phyloP scores from a whole-genome alignment of 1,284 basidiomycete genomes.

The Trichosporon inkin region DNA sequence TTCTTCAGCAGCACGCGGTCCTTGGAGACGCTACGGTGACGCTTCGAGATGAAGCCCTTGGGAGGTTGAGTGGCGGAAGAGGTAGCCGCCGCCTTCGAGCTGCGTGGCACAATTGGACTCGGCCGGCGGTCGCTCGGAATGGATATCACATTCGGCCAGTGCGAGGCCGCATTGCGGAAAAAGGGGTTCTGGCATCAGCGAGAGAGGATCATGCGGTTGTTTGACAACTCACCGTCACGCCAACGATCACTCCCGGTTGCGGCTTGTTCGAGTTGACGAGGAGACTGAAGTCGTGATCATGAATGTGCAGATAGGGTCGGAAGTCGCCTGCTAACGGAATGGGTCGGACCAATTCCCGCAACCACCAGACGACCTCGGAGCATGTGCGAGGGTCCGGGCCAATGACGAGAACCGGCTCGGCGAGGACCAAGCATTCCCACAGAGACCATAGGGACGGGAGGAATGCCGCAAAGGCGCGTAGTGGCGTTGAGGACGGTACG shows the following conservation, averaged over 20 bases:
- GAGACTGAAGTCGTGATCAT: slow-evolving; percentile 74
- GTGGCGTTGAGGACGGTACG: slow-evolving; percentile 63
- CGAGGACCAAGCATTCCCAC: slow-evolving; percentile 85
- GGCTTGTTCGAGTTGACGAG: slow-evolving; percentile 81
- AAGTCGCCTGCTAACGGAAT: slow-evolving; percentile 81
- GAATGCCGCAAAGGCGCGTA: slow-evolving; percentile 69
- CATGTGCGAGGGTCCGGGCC: slow-evolving; percentile 74
- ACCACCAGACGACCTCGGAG: slow-evolving; percentile 77
- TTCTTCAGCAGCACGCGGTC: slow-evolving; percentile 63
- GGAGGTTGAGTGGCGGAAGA: slow-evolving; percentile 51
- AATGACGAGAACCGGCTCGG: slow-evolving; percentile 83
- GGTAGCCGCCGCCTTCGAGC: background rate
- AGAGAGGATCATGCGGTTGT: background rate
- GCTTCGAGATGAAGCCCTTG: slow-evolving; percentile 70
- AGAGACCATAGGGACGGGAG: slow-evolving; percentile 81
- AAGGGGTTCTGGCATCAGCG: slow-evolving; percentile 66
- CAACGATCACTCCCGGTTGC: slow-evolving; percentile 74
- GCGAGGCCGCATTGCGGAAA: slow-evolving; percentile 77
- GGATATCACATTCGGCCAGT: slow-evolving; percentile 80
- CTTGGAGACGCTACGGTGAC: slow-evolving; percentile 81
- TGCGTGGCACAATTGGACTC: slow-evolving; percentile 15
- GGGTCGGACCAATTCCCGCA: slow-evolving; percentile 83
- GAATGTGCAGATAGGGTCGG: slow-evolving; percentile 92
- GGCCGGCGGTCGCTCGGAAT: slow-evolving; percentile 32
- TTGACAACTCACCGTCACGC: slow-evolving; percentile 61